Conservation (phyloP, 768 basidiomycete genomes). For the Arthromyces matolae region DNA sequence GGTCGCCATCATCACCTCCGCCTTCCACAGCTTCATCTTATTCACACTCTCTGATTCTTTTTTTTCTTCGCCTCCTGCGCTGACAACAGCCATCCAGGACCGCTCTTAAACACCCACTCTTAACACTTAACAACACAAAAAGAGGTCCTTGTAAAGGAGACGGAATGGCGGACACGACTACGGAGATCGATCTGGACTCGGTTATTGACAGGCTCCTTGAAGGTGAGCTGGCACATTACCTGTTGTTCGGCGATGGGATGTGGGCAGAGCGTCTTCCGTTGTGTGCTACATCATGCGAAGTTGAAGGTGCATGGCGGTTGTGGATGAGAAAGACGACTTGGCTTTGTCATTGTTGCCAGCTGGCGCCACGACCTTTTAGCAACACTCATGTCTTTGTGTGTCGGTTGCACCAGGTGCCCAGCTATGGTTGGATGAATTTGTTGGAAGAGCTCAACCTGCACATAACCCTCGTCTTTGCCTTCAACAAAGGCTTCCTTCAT, state of each 20-base stretch:
- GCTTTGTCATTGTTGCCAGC: conserved; percentile 12
- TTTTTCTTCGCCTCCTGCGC: conserved; percentile 8
- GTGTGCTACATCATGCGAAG: conserved; percentile 2
- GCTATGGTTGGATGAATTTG: neutral
- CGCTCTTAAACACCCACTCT: conserved; percentile 3
- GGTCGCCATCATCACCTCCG: conserved; percentile 9
- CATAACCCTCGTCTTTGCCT: conserved; percentile 1
- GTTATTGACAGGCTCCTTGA: conserved; percentile 98
- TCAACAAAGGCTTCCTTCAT: conserved; percentile 2
- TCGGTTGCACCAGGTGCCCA: neutral
- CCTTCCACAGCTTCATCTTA: conserved; percentile 4
- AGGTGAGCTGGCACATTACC: conserved; percentile 58
- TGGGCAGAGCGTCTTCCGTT: neutral
- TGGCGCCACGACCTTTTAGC: conserved; percentile 6
- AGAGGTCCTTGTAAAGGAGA: conserved; percentile 13
- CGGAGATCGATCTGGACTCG: conserved; percentile 98
- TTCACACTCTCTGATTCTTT: conserved; percentile 12
- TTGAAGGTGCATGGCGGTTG: neutral
- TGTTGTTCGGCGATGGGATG: neutral
- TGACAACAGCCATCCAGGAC: conserved; percentile 8
- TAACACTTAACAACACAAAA: conserved; percentile 8
- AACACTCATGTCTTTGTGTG: neutral
- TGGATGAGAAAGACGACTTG: neutral
- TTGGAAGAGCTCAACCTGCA: neutral
- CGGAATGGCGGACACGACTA: conserved; percentile 72